These are phyloP conservation scores for Zasmidium citrigriseum DNA, from an alignment of 2,329 filamentous ascomycete genomes.

Conservation along the genomic window DNA sequence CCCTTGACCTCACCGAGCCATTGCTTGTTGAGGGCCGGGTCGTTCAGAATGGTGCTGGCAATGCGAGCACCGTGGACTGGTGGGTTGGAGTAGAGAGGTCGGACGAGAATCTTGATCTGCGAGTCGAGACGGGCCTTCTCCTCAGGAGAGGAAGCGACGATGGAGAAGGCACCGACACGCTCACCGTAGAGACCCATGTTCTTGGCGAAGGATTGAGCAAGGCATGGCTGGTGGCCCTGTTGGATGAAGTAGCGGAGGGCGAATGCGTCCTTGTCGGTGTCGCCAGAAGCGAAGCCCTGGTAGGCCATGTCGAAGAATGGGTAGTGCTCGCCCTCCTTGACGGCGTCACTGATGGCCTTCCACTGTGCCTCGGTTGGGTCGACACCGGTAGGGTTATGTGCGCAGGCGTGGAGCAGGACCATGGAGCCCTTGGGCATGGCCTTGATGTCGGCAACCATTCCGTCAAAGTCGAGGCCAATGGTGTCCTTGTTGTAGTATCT, in stretches of 20 bases:
- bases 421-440: constrained; percentile 81
- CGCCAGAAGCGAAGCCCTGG: constrained; percentile 93
- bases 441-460: constrained; percentile 88
- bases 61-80: constrained; percentile 95
- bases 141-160: constrained; percentile 79
- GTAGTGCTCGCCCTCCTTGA: constrained; percentile 85
- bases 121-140: constrained; percentile 97
- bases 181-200: constrained; percentile 99
- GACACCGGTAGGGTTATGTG: constrained; percentile 96
- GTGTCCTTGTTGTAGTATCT: constrained; percentile 99
- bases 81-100: constrained; percentile 97
- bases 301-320: constrained; percentile 99
- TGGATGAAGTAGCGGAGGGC: constrained; percentile 90
- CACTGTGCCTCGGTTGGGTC: constrained; percentile 92
- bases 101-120: constrained; percentile 97
- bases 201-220: constrained; percentile 96
- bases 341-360: constrained; percentile 81
- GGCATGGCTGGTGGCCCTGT: constrained; percentile 83
- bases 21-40: constrained; percentile 80
- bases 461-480: constrained; percentile 95
- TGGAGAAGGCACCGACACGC: constrained; percentile 94
- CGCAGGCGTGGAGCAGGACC: constrained; percentile 93
- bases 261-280: constrained; percentile 90
- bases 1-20: constrained; percentile 97
- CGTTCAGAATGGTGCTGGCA: constrained; percentile 87